Conservation (phyloP, 1,139 yeast species). For the Lodderomyces jiufengensis region DNA sequence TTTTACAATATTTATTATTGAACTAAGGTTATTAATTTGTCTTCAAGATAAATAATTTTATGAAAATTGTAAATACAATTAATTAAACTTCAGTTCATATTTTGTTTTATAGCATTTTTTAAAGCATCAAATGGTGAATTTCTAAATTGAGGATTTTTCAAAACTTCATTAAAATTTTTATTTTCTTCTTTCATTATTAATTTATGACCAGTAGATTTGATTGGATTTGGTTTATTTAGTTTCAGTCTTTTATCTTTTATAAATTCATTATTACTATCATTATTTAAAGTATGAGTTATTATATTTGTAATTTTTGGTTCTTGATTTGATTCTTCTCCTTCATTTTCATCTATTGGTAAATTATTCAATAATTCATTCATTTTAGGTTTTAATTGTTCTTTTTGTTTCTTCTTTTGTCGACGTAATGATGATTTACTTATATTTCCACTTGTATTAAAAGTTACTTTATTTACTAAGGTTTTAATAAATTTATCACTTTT, state of each 20-base stretch:
- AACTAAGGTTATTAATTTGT: too few relatives aligned
- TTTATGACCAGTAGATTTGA: constrained; percentile 53
- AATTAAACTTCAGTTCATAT: too few relatives aligned
- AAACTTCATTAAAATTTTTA: constrained; percentile 50
- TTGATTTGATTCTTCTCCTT: not conserved
- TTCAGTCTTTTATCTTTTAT: constrained; percentile 24
- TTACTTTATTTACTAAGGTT: constrained; percentile 25
- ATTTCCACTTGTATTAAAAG: constrained; percentile 33
- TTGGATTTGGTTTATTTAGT: constrained; percentile 58
- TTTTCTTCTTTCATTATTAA: constrained; percentile 52
- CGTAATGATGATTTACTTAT: constrained; percentile 63
- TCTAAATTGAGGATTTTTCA: constrained; percentile 50
- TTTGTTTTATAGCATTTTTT: constrained; percentile 37
- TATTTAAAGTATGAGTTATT: not conserved
- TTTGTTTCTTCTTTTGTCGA: constrained; percentile 61
- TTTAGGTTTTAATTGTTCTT: constrained; percentile 61
- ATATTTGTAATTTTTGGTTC: constrained; percentile 6
- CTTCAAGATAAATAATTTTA: too few relatives aligned
- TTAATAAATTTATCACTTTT: constrained; percentile 31
- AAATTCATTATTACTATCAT: constrained; percentile 8
- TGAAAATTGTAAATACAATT: too few relatives aligned
- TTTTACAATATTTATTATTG: too few relatives aligned
- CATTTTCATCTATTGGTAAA: constrained; percentile 27
- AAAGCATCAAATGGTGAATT: constrained; percentile 57
- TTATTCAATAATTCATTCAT: constrained; percentile 59